These are phyloP conservation scores for Neoboletus subvelutipes DNA, from an alignment of 768 basidiomycete genomes.

Conservation along the genomic window DNA sequence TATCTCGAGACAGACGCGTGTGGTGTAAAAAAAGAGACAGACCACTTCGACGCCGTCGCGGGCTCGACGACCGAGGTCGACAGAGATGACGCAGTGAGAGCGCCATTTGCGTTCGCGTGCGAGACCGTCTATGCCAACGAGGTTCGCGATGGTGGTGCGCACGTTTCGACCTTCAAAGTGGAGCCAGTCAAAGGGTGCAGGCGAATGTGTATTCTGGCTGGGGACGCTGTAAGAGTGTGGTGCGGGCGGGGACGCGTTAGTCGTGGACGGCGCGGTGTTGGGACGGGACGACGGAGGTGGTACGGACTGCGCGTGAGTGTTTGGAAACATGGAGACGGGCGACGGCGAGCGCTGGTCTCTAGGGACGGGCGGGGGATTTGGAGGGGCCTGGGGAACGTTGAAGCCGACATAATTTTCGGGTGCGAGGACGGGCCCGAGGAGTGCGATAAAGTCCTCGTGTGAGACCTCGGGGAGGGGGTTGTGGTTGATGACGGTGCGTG, in stretches of 20 bases:
- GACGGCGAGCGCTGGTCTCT: slow-evolving; percentile 24
- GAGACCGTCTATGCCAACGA: slow-evolving; percentile 76
- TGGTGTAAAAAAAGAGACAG: slow-evolving; percentile 30
- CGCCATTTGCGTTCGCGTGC: slow-evolving; percentile 85
- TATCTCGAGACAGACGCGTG: background rate
- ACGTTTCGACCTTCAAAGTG: slow-evolving; percentile 82
- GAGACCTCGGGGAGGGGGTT: slow-evolving; percentile 86
- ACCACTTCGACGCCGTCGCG: slow-evolving; percentile 81
- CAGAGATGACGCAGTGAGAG: slow-evolving; percentile 75
- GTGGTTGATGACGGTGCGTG: slow-evolving; percentile 77
- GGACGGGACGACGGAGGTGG: slow-evolving; percentile 36
- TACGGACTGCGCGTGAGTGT: slow-evolving; percentile 22
- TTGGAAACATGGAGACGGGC: slow-evolving; percentile 32
- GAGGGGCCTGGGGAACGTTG: slow-evolving; percentile 16
- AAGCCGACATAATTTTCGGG: slow-evolving; percentile 69
- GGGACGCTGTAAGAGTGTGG: slow-evolving; percentile 21
- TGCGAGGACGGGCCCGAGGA: slow-evolving; percentile 76
- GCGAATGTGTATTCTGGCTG: slow-evolving; percentile 50
- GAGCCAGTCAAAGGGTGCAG: slow-evolving; percentile 83
- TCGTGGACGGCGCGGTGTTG: slow-evolving; percentile 29
- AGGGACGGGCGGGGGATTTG: slow-evolving; percentile 19
- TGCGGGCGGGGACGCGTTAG: slow-evolving; percentile 8
- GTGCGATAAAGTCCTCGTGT: slow-evolving; percentile 81
- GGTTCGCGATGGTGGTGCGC: slow-evolving; percentile 76
- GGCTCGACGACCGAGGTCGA: slow-evolving; percentile 73